Base-by-base conservation (phyloP, 2,329 filamentous ascomycete species). In the Epichloe amarillans region DNA sequence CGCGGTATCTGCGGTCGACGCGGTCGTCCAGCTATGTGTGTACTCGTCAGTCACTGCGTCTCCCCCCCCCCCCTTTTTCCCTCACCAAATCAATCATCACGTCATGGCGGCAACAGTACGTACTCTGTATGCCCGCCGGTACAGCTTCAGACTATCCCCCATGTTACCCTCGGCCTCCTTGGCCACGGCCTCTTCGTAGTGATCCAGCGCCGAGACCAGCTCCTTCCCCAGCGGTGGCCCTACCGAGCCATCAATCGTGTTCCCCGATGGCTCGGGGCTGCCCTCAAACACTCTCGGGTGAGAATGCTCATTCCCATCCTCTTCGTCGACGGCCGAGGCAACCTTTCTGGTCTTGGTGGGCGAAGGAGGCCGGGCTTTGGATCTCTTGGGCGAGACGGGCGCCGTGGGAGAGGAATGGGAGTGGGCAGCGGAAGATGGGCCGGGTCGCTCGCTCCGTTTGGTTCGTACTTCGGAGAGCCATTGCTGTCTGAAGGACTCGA, bases 171-270 rank as follows among this genome's bases (percentile, higher is more conserved):
- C 80, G 0, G 76, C 79, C 68, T 98, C 93, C 66, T 83, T 89
- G 67, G 94, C 86, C 51, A 95, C 90, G 3, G 91, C 93, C 63
- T 80, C 81, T 64, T 97, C 93, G 61, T 93, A 97, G 65, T 95
- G 87, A 59, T 97, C 93, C 15, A 98, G 69, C 0, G 93, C 93
- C 11, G 90, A 86, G 21, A 73, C 72, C 4, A 86, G 86, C 58
- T 84, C 67, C 51, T 57, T 64, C 11, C 65, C 60, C 30, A 43
- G 49, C 50, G 51, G 15, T 50, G 49, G 23, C 39, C 44, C 49
- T 10, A 40, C 47, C 6, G 53, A n/a, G 6, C 50, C 54, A n/a
- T 56, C 55, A 3, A 57, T 30, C 5, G 58, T 53, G 21, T 55
- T 50, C 4, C 54, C 56, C 8, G 49, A 23, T 6, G 52, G 44